phyloP scores from a whole-genome alignment of 129 eudicot genomes.

The Calendula officinalis region DNA sequence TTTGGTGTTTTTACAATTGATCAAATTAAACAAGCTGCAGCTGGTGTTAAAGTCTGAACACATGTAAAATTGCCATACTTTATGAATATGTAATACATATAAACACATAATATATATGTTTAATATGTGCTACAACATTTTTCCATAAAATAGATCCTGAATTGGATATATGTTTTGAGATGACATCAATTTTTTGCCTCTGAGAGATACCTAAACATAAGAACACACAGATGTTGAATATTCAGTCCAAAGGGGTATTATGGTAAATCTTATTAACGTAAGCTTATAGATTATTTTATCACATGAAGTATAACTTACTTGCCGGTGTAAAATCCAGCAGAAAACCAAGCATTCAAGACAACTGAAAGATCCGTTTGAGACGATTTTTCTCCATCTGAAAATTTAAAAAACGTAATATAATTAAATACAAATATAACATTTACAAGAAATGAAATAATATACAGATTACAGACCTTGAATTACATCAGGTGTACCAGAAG shows the following conservation, averaged over 20 bases:
- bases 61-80: background rate
- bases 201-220: slow-evolving; percentile 59
- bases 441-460: background rate
- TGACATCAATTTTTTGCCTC: slow-evolving; percentile 49
- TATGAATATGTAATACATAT: background rate
- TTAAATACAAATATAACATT: background rate
- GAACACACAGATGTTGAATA: background rate
- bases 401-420: too few relatives aligned
- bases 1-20: slow-evolving; percentile 87
- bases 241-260: background rate
- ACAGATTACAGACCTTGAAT: slow-evolving; percentile 34
- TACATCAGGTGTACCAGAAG: slow-evolving; percentile 29
- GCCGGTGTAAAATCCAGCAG: slow-evolving; percentile 88
- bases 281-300: background rate
- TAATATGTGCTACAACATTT: too few relatives aligned
- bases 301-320: slow-evolving; percentile 53
- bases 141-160: background rate
- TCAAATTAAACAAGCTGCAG: slow-evolving; percentile 89
- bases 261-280: background rate
- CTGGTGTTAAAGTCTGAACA: slow-evolving; percentile 56
- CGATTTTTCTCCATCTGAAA: slow-evolving; percentile 42
- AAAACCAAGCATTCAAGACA: slow-evolving; percentile 82
- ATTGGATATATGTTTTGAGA: slow-evolving; percentile 5
- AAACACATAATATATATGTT: background rate
- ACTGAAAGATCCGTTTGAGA: slow-evolving; percentile 59